phyloP scores from a whole-genome alignment of 2,329 filamentous ascomycete species.

The Fusarium tupiense region DNA sequence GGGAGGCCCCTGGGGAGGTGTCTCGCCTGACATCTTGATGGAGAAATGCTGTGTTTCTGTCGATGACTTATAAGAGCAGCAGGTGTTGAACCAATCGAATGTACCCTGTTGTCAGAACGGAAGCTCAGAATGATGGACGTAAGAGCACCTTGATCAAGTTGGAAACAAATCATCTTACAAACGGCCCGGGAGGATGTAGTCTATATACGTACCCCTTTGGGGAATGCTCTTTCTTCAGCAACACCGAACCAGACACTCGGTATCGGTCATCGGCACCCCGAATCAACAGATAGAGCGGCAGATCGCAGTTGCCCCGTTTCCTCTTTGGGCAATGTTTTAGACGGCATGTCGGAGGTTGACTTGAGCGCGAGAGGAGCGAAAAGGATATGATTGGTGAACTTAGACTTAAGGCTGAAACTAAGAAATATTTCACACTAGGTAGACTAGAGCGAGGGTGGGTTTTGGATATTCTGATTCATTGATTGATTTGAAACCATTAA shows the following conservation, averaged over 20 bases:
- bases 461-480: neutral
- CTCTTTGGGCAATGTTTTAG: constrained; percentile 20
- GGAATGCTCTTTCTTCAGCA: neutral
- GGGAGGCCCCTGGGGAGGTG: constrained; percentile 48
- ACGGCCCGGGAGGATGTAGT: neutral
- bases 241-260: neutral
- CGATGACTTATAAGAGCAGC: neutral
- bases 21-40: constrained; percentile 19
- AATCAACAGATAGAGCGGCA: neutral
- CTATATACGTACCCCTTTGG: neutral
- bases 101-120: too few species aligned
- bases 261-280: constrained; percentile 36
- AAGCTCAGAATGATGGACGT: neutral
- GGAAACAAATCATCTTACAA: neutral
- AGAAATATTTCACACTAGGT: neutral
- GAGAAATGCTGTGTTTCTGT: neutral
- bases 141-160: neutral
- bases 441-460: neutral
- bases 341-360: constrained; percentile 36
- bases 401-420: neutral
- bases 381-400: constrained; percentile 18
- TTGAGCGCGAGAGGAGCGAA: constrained; percentile 35
- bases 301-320: constrained; percentile 24
- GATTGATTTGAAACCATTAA: too few species aligned
- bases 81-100: neutral